Conservation (phyloP, 768 basidiomycete species). For the Phaffia tasmanica region DNA sequence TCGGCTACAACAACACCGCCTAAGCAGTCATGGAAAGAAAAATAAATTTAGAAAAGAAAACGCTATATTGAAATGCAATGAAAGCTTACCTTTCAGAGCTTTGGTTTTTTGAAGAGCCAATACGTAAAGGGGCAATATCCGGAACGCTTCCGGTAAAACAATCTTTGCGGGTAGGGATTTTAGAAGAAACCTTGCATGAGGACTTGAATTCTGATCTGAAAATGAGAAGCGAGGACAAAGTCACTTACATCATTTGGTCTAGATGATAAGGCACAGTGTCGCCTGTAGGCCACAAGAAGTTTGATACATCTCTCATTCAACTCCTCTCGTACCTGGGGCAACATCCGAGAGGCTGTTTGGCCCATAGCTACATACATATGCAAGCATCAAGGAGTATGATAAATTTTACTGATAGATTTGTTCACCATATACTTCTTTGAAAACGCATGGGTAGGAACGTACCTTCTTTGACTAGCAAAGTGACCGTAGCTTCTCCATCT, state of each 20-base stretch:
- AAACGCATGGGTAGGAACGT: conserved; percentile 28
- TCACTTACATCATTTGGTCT: conserved; percentile 61
- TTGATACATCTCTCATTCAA: conserved; percentile 73
- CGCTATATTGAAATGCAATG: no score
- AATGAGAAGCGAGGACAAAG: background rate
- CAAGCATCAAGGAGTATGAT: background rate
- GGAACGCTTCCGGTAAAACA: conserved; percentile 87
- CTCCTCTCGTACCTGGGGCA: conserved; percentile 68
- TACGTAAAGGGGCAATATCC: conserved; percentile 67
- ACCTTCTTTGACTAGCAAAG: conserved; percentile 69
- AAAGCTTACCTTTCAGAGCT: conserved; percentile 66
- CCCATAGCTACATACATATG: conserved; percentile 51
- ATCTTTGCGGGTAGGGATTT: conserved; percentile 45
- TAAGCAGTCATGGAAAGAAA: conserved; percentile 34
- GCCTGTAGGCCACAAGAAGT: conserved; percentile 72
- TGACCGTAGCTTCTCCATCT: conserved; percentile 74
- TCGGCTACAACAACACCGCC: conserved; percentile 85
- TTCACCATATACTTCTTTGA: background rate
- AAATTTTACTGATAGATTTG: no score
- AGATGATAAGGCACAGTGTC: conserved; percentile 72
- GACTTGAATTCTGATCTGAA: background rate
- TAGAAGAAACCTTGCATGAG: conserved; percentile 6
- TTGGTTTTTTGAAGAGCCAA: conserved; percentile 78
- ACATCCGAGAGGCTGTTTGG: conserved; percentile 49
- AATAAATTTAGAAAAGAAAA: background rate